Base-by-base conservation (phyloP, 2,329 filamentous ascomycete species). In the Ceratocystis colombiana region DNA sequence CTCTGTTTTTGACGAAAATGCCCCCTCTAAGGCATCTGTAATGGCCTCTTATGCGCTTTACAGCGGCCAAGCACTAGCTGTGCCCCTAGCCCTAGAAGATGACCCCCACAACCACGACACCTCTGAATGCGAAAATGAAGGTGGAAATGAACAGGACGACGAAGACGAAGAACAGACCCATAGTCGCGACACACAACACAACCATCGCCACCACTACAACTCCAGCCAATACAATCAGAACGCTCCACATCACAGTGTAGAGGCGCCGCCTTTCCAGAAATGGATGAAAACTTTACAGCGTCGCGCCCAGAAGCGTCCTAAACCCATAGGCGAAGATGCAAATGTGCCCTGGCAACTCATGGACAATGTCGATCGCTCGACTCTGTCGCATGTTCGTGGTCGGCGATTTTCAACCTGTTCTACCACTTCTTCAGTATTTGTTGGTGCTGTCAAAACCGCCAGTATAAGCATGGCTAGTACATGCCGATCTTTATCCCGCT, bases 371-470 rank as follows among this genome's bases (percentile, higher is more conserved):
- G 70, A 71, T 66, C 53, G 69, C 50, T 62, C 66, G 61, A 67
- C 69, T 46, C 70, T 71, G 62, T 70, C 69, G 30, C 62, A 48
- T 17, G 22, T 53, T 22, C 53, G 57, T 20, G 44, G 48, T 28
- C 66, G 66, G 41, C 66, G 66, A 28, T 45, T 68, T 15, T 68
- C 66, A 17, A 50, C 83, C 6, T 88, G 87, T 1, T 89, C 89
- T 12, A 82, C 82, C 1, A 90, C 88, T 5, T 95, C 91, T 0
- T 85, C 89, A 68, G 88, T 83, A 1, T 91, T 92, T 72, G 84
- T 96, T 48, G 84, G 86, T n/a, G 87, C 84, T 17, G 82, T 95
- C 70, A 90, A 88, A 73, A 94, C 90, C 69, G 88, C 89, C 64
- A 92, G 88, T 68, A 80, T 90, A 68, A 96, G 90, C 68, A 78